Base-by-base conservation (phyloP, 768 basidiomycete genomes). In the Phaeotremella fagi region DNA sequence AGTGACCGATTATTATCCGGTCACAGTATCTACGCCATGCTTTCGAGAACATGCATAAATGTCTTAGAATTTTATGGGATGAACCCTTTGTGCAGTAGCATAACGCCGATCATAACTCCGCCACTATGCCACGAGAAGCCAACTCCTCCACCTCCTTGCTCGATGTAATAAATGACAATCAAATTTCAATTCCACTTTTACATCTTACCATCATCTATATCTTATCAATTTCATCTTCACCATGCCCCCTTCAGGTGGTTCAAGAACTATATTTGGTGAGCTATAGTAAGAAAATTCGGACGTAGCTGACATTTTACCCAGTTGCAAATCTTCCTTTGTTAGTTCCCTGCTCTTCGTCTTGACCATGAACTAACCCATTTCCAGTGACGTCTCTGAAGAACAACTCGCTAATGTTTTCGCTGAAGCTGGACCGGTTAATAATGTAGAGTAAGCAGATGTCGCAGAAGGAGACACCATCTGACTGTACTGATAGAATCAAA, bases 321-420 rank as follows among this genome's bases (percentile, higher is more conserved):
- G 37, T 47, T 15, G 50, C 47, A n/a, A 52, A 60, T 29, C 16
- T 52, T 31, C 37, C 47, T 25, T 28, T 27, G 28, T 50, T 33
- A 1, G 38, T 28, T 29, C 23, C 38, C 14, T 16, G 3, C 31
- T n/a, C n/a, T n/a, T n/a, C n/a, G n/a, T n/a, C n/a, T n/a, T n/a
- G n/a, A n/a, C n/a, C n/a, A n/a, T n/a, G n/a, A 44, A 24, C 48
- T 50, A 35, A 28, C 41, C 6, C 9, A 15, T 4, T 33, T n/a
- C 25, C 43, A 75, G 71, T 51, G 75, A 76, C 50, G 73, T 75
- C 15, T 74, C 73, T 0, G 75, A 76, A 48, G 75, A 76, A 52
- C 73, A 75, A 52, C 67, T 76, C 3, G 59, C 66, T 1, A 57
- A 59, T 24, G 61, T 72, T 15, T 75, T 76, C 54, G 56, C 66